Percentiles rank a stretch among this genome's conserved stretches.
Conservation (phyloP, 2,329 filamentous ascomycete genomes). For the Thielaviopsis populi region DNA sequence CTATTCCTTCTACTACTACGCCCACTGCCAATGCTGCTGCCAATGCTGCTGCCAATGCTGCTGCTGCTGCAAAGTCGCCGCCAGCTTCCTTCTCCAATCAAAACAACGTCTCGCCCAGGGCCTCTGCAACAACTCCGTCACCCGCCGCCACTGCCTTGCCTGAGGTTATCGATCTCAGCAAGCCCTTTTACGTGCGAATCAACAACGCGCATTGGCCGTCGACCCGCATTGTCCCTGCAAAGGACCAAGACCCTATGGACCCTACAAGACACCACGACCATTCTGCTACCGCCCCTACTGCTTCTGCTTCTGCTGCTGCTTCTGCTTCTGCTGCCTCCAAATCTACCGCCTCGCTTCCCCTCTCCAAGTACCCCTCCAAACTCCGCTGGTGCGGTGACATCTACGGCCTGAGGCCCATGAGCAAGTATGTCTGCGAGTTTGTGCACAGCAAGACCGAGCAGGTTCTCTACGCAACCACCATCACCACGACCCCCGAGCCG, state of each 20-base stretch:
- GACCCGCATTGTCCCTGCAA: conserved; percentile 48
- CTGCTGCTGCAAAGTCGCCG: conserved; percentile 14
- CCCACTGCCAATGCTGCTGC: conserved; percentile 23
- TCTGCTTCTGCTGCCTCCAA: neutral
- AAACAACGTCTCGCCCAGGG: conserved; percentile 19
- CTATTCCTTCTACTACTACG: conserved; percentile 19
- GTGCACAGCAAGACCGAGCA: conserved; percentile 50
- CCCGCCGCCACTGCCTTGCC: conserved; percentile 19
- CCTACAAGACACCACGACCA: conserved; percentile 20
- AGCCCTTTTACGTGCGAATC: conserved; percentile 64
- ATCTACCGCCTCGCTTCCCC: conserved; percentile 11
- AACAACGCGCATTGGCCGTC: conserved; percentile 71
- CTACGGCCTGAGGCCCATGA: conserved; percentile 53
- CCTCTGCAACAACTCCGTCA: conserved; percentile 13
- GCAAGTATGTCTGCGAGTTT: conserved; percentile 67
- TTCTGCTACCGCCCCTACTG: neutral
- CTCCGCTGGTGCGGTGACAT: conserved; percentile 56
- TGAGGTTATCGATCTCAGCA: conserved; percentile 47
- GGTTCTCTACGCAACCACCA: conserved; percentile 55
- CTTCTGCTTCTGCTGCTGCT: neutral
- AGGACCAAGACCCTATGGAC: conserved; percentile 19
- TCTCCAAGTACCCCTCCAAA: conserved; percentile 23
- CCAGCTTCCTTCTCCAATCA: neutral
- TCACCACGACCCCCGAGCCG: conserved; percentile 46
- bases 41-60: conserved; percentile 24